These are phyloP conservation scores for Fomitopsis betulina DNA, from an alignment of 1,284 basidiomycete species.

Conservation along the genomic window DNA sequence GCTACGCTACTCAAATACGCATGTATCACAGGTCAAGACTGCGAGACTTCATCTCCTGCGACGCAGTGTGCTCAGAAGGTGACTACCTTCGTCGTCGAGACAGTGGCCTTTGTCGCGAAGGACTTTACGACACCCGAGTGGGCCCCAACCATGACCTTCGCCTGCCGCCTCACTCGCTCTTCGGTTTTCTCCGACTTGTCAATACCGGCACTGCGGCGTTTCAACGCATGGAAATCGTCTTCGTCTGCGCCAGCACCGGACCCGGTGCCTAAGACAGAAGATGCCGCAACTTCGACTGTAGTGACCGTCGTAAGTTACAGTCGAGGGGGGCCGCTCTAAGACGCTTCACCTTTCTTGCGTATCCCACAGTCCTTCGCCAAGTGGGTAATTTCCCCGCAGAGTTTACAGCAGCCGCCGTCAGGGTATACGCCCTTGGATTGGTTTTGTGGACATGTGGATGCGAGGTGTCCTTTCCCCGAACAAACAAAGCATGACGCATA, in stretches of 20 bases:
- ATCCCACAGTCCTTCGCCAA: constrained; percentile 81
- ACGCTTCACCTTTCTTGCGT: constrained; percentile 48
- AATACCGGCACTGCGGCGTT: constrained; percentile 56
- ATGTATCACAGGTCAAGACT: not conserved
- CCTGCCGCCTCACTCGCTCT: constrained; percentile 37
- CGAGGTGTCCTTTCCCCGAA: constrained; percentile 75
- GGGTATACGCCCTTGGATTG: constrained; percentile 82
- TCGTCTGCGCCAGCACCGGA: constrained; percentile 77
- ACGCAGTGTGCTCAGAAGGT: constrained; percentile 35
- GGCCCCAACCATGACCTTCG: constrained; percentile 40
- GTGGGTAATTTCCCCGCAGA: constrained; percentile 83
- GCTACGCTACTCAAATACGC: not conserved
- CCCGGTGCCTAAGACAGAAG: constrained; percentile 43
- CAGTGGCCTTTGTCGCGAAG: constrained; percentile 32
- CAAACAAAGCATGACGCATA: constrained; percentile 94
- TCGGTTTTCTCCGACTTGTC: constrained; percentile 53
- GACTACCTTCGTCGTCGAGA: constrained; percentile 49
- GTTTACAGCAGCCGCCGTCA: constrained; percentile 86
- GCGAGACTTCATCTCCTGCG: not conserved
- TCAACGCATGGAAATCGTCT: constrained; percentile 86
- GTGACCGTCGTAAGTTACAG: not conserved
- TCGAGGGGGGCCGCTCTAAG: not conserved
- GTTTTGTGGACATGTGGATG: constrained; percentile 80
- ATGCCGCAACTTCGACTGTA: constrained; percentile 25
- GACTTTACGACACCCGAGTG: constrained; percentile 41